Evolutionary conservation across 1,284 basidiomycete genomes (phyloP), one percentile per base, ranked within the genome.

Genomic region (Leccinum olivaceoglutinosum): DNA sequence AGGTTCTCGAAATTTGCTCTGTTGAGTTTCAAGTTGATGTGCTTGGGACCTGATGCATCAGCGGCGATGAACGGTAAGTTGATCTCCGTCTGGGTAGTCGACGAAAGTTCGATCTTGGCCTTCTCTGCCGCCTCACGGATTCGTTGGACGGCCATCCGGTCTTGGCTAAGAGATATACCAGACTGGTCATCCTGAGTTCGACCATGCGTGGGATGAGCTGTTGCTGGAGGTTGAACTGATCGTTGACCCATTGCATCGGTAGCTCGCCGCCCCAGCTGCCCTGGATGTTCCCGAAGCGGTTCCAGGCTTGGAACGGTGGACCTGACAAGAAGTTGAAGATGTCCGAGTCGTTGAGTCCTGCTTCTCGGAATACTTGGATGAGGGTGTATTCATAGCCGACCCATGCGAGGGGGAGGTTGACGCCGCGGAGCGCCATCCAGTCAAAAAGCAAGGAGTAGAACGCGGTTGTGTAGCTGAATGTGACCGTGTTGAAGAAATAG

Each of bases 81-180:
- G 80, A 98, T 88, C 77, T 98, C 96, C 61, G 96, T 99, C 77
- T 96, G 91, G 1, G 90, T 82, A 6, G 95, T 93, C 32, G 93
- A 95, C 49, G 95, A 98, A 25, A 98, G 83, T 77, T 98, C 96
- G 65, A 97, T 97, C 87, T 99, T 99, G 69, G 96, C 96, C 84
- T 98, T 98, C 84, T 98, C 96, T 34, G 96, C 94, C 34, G 96
- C 96, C 79, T 98, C 96, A 75, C 96, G 93, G 70, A 99, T 94
- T 80, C 96, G 94, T 79, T 98, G 96, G 71, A 99, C 94, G n/a
- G 96, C 95, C 90, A 98, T 97, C 63, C 90, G 86, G 77, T 99
- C 96, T 68, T 84, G 81, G 70, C 82, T 83, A 57, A 98, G 86
- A 75, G 94, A 90, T 68, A 92, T 82, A 60, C 93, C 92, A 7